These are phyloP conservation scores for Talaromyces islandicus DNA, from an alignment of 2,329 filamentous ascomycete genomes.

Conservation along the genomic window DNA sequence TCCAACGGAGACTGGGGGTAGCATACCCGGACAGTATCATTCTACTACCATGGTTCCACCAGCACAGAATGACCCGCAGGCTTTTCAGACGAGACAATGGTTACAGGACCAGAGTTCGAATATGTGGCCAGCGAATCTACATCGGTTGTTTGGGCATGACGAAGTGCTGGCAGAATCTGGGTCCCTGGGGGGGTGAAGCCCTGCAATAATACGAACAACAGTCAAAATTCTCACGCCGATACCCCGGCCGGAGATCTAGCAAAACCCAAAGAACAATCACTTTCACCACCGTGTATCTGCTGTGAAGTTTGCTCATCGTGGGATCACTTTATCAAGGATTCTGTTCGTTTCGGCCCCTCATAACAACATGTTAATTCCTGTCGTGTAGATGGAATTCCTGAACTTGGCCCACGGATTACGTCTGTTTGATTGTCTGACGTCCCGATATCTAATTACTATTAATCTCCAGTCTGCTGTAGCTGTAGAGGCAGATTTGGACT, in stretches of 20 bases:
- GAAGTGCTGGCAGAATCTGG: neutral
- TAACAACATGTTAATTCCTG: neutral
- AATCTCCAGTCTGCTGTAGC: neutral
- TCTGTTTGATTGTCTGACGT: neutral
- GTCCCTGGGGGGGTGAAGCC: neutral
- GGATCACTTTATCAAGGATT: neutral
- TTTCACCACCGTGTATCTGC: neutral
- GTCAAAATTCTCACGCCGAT: neutral
- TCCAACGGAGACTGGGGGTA: neutral
- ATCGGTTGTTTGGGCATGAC: conserved; percentile 4
- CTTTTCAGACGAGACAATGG: conserved; percentile 1
- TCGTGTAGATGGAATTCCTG: neutral
- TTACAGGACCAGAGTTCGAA: neutral
- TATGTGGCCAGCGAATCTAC: neutral
- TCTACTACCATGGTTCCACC: neutral
- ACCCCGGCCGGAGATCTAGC: too few species aligned
- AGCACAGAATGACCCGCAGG: neutral
- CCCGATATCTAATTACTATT: neutral
- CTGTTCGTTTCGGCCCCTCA: neutral
- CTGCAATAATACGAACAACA: neutral
- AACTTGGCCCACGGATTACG: neutral
- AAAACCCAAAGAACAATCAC: neutral
- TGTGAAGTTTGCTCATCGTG: neutral
- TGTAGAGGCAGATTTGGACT: too few species aligned
- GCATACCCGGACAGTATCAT: neutral